phyloP scores from a whole-genome alignment of 305 asterid genomes.

The Fraxinus platypoda region DNA sequence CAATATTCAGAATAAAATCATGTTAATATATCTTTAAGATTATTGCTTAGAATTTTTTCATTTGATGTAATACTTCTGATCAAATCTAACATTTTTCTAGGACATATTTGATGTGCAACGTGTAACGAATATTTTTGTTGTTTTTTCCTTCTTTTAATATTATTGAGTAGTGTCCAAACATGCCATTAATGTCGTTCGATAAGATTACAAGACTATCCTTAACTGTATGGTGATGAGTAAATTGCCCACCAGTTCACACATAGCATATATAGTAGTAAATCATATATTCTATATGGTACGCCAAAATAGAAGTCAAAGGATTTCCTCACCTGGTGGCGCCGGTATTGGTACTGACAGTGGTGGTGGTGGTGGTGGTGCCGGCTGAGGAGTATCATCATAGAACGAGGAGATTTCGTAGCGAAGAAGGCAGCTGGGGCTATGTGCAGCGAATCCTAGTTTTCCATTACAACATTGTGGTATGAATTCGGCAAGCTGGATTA shows the following conservation, averaged over 20 bases:
- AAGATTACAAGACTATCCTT: no score
- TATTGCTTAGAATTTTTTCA: no score
- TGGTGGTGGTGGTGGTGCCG: background rate
- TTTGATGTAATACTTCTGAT: background rate
- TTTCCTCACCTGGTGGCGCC: background rate
- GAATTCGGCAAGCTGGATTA: background rate
- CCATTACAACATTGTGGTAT: background rate
- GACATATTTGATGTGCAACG: background rate
- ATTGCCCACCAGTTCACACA: no score
- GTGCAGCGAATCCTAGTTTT: background rate
- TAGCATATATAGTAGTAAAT: no score
- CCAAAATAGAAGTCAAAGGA: background rate
- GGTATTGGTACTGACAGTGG: no score
- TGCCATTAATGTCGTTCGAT: no score
- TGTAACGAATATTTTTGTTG: no score
- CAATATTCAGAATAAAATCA: background rate
- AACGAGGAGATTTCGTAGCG: background rate
- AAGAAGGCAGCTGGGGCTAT: background rate
- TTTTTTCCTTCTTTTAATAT: no score
- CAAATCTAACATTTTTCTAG: background rate
- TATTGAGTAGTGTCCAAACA: no score
- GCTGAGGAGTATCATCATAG: background rate
- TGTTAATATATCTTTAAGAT: no score
- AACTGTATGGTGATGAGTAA: no score
- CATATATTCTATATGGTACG: no score